Base-by-base conservation (phyloP, 2,329 filamentous ascomycete species). In the Bisporella sp. region DNA sequence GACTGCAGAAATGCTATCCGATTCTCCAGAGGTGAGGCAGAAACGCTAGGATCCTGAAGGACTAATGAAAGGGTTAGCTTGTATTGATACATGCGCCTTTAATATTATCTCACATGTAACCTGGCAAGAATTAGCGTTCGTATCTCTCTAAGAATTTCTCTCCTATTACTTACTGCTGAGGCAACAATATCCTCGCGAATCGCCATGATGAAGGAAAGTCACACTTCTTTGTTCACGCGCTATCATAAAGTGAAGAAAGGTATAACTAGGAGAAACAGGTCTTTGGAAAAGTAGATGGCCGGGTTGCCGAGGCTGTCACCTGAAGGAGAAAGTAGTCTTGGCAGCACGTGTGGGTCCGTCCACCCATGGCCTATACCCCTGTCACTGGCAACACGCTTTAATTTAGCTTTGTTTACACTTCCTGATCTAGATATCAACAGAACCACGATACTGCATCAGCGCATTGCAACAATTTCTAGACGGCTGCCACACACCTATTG, bases 121-220 rank as follows among this genome's bases (percentile, higher is more conserved):
- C 61, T 65, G 50, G 21, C 21, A 21, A 21, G 21, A 21, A 21
- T 21, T 21, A 21, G 21, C 21, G 21, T 21, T 21, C 3, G 21
- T 21, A 21, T 21, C 21, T 21, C 21, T 21, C 21, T 21, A 21
- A 21, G 4, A n/a, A 37, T 37, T 37, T n/a, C 8, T 37, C 35
- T 9, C 8, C 8, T 37, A 4, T 9, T 8, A 72, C 76, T 66
- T 76, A 86, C 84, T 66, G 89, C 91, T 66, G 90, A 95, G 60
- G 82, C 77, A 63, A 96, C 82, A 57, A 96, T 76, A 68, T 97
- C 92, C 81, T 97, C 92, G 67, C 93, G 89, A 74, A 96, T 89
- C 75, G 91, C 84, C 76, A 83, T 92, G 70, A 56, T 68, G 64
- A 39, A 43, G 1, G 21, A 21, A 21, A 21, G 21, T 21, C 21